Base-by-base conservation (phyloP, 208 protist species). In the Trypanosomatidae sp. region DNA sequence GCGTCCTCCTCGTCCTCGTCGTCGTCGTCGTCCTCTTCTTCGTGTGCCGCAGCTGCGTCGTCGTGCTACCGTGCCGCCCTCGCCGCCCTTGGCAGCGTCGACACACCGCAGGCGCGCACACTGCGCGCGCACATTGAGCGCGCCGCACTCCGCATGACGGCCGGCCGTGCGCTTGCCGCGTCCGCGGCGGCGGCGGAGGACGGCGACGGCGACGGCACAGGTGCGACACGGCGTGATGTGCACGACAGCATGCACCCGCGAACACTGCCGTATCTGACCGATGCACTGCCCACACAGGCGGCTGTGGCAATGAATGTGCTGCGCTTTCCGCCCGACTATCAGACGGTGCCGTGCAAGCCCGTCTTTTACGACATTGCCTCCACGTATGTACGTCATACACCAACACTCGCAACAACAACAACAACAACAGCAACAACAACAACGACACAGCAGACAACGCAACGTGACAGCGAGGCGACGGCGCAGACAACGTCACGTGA, bases 361-460 rank as follows among this genome's bases (percentile, higher is more conserved):
- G 66, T 79, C 20, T 92, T 88, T 65, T 76, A 86, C 0, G 83
- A 92, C 45, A 79, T 88, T 37, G 83, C 83, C 6, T 71, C 63
- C 13, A 84, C 72, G 1, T 92, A 77, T 43, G 53, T 92, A 0
- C 66, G n/a, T n/a, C n/a, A n/a, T n/a, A n/a, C n/a, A n/a, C n/a
- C n/a, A n/a, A 10, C 19, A 10, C 27, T 2, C 2, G 19, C 7
- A 8, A 4, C 1, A 21, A 43, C 2, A 26, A 37, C 6, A 6
- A 30, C 22, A 33, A 28, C 13, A 61, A 53, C 28, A 61, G 48
- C 11, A 65, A 65, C 28, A 42, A 46, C 2, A 39, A 39, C 4
- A 18, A 39, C 33, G 33, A 39, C 33, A 18, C 2, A 2, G 41
- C n/a, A n/a, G n/a, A n/a, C n/a, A n/a, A n/a, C n/a, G n/a, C n/a